These are phyloP conservation scores for Hemileccinum rubropunctum DNA, from an alignment of 768 basidiomycete genomes.

Conservation along the genomic window DNA sequence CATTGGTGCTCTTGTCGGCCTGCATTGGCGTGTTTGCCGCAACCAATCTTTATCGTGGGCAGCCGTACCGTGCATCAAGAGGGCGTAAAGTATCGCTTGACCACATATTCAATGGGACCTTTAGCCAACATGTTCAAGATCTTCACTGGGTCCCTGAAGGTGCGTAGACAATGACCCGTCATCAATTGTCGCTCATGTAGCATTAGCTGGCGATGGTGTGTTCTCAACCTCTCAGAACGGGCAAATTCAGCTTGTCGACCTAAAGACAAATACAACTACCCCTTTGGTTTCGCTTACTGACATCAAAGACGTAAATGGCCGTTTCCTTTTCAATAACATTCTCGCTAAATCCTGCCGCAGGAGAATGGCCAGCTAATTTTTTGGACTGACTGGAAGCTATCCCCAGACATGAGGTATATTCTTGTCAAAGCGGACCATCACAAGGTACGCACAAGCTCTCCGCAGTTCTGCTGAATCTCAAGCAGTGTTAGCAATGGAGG, in stretches of 20 bases:
- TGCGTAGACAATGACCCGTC: conserved; percentile 31
- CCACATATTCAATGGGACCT: conserved; percentile 92
- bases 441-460: conserved; percentile 49
- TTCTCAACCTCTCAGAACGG: conserved; percentile 64
- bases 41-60: conserved; percentile 57
- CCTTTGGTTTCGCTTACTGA: conserved; percentile 56
- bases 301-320: conserved; percentile 57
- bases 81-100: conserved; percentile 77
- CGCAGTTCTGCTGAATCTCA: conserved; percentile 2
- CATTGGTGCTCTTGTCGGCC: conserved; percentile 58
- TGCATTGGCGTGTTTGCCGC: conserved; percentile 80
- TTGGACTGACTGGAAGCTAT: conserved; percentile 74
- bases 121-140: conserved; percentile 41
- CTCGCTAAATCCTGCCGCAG: conserved; percentile 34
- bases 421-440: conserved; percentile 71
- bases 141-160: conserved; percentile 94
- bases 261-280: conserved; percentile 69
- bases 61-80: conserved; percentile 51
- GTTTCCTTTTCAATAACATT: neutral
- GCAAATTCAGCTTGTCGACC: conserved; percentile 75
- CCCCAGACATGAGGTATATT: conserved; percentile 88
- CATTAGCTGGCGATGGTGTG: conserved; percentile 88
- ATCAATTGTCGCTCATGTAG: conserved; percentile 4
- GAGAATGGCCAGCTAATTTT: conserved; percentile 48
- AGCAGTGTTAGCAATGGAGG: conserved; percentile 81